Conservation (phyloP, 75 land plant genomes). For the Picea glauca region DNA sequence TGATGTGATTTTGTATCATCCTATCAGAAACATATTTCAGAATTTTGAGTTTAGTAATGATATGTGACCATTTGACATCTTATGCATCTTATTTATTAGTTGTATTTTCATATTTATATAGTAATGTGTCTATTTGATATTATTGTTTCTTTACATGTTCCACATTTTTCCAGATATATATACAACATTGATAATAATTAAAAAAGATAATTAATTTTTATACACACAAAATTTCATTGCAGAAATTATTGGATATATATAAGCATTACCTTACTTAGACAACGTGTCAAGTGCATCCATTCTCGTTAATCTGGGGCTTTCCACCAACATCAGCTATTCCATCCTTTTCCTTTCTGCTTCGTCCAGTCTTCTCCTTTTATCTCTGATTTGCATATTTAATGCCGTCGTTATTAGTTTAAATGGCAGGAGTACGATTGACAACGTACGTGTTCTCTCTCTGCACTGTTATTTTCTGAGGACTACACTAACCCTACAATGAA, state of each 20-base stretch:
- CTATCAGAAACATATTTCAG: no score
- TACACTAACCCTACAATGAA: conserved; percentile 1
- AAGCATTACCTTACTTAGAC: conserved; percentile 53
- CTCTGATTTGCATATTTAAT: conserved; percentile 82
- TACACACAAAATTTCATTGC: no score
- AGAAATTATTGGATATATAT: background rate
- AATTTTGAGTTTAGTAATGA: no score
- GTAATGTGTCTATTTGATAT: no score
- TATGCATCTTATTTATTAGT: no score
- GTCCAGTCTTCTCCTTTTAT: conserved; percentile 58
- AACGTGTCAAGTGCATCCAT: conserved; percentile 47
- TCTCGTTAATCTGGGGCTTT: conserved; percentile 14
- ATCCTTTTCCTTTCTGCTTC: conserved; percentile 34
- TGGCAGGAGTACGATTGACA: background rate
- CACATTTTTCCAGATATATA: no score
- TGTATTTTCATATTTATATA: no score
- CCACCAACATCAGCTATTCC: background rate
- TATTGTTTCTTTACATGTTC: no score
- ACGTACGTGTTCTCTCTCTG: background rate
- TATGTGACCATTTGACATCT: no score
- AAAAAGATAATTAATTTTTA: no score
- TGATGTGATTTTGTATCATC: no score
- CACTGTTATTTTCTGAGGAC: background rate
- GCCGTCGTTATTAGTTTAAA: background rate
- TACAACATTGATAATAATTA: no score